Evolutionary conservation across 2,329 filamentous ascomycete species (phyloP).

Genomic region (Verticillium albo-atrum): DNA sequence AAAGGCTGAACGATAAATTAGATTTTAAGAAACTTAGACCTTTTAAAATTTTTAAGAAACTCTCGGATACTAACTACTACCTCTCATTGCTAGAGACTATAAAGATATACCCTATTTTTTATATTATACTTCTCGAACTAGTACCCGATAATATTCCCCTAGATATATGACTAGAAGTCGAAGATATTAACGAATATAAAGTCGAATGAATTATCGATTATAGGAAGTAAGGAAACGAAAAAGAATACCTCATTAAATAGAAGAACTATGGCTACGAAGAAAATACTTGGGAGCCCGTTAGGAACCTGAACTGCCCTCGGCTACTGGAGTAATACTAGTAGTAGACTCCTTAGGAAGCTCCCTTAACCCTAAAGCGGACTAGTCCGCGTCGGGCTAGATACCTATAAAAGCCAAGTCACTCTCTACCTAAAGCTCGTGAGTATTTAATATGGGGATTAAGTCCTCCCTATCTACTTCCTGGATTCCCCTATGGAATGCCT

Average conservation of each 20-base stretch:
- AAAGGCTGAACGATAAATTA: too few species aligned
- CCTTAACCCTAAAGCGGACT: too few species aligned
- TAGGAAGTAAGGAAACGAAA: too few species aligned
- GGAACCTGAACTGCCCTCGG: not conserved
- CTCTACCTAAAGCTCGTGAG: slow-evolving; percentile 1
- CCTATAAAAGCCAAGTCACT: slow-evolving; percentile 1
- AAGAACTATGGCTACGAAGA: not conserved
- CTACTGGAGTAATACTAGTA: not conserved
- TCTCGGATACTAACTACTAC: too few species aligned
- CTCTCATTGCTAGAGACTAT: too few species aligned
- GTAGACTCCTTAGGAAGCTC: not conserved
- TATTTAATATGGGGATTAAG: slow-evolving; percentile 6
- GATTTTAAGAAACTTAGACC: too few species aligned
- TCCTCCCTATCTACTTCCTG: too few species aligned
- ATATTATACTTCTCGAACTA: not conserved
- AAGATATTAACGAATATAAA: not conserved
- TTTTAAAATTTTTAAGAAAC: too few species aligned
- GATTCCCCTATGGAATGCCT: not conserved
- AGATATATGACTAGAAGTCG: not conserved
- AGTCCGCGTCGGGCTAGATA: not conserved
- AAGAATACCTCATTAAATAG: not conserved
- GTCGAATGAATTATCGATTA: too few species aligned
- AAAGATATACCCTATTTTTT: too few species aligned
- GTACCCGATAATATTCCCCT: not conserved
- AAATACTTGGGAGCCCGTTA: too few species aligned